A percentile compares a stretch with the other conserved stretches of the same genome.
Conservation (phyloP, 441 rosid genomes). For the Pelargonium exstipulatum region DNA sequence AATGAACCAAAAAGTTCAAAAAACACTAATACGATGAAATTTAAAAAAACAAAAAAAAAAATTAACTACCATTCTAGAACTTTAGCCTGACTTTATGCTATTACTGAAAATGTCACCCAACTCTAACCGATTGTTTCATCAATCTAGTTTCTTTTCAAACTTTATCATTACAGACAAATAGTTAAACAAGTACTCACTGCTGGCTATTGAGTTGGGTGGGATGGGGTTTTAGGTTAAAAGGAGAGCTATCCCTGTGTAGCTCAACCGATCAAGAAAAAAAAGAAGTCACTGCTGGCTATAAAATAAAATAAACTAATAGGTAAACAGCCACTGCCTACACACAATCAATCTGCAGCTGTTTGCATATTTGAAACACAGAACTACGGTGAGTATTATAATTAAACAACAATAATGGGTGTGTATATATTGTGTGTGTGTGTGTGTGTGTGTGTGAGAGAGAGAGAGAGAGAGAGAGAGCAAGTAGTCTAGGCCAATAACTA, state of each 20-base stretch:
- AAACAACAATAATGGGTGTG: not conserved
- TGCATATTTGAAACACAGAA: not conserved
- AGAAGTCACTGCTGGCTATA: no score
- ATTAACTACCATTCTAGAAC: not conserved
- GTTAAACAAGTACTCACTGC: not conserved
- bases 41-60: not conserved
- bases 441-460: no score
- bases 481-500: no score
- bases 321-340: not conserved
- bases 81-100: not conserved
- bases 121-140: not conserved
- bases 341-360: not conserved
- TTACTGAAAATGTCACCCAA: not conserved
- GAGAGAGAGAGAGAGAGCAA: not conserved
- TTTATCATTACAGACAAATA: not conserved
- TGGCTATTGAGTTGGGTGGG: no score
- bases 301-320: not conserved
- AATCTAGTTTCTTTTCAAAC: not conserved
- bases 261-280: no score
- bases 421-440: no score
- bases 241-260: no score
- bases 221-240: no score
- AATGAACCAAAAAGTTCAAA: not conserved
- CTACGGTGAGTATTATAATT: not conserved
- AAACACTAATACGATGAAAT: not conserved